Evolutionary conservation across 2,329 filamentous ascomycete species (phyloP), one percentile per base, ranked within the genome.

Genomic region (Phoma sp.): DNA sequence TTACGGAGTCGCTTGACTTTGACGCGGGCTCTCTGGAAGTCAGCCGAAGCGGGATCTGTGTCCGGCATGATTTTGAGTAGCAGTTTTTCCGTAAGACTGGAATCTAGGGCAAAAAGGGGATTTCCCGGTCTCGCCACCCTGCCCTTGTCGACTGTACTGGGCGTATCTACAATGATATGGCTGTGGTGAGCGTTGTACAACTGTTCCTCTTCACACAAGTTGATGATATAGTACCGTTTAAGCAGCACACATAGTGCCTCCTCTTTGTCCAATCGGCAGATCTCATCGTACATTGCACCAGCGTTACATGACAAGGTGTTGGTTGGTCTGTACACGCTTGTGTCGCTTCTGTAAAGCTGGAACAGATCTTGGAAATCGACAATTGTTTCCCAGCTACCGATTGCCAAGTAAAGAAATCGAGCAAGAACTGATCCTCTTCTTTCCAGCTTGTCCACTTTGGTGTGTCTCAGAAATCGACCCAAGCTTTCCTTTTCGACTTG

Each of bases 351-450:
- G 9, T 13, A 27, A n/a, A 22, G 35, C 32, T 40, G 36, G 13
- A 53, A 36, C 22, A 46, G 50, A n/a, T 27, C 32, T 9, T 21
- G 27, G 24, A 53, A 53, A 31, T 53, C 50, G 19, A 13, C 36
- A 19, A 53, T 27, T 4, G 50, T 53, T 19, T 53, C 19, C 50
- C 36, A 53, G 35, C 43, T 53, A n/a, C 50, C 50, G 36, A 53
- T 43, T 27, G 43, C 36, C 31, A 53, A 19, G 24, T 53, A 53
- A 29, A 53, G 36, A 40, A 47, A 53, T 25, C 21, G 43, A 10
- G 37, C 19, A 39, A 19, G 12, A 24, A 19, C 10, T 25, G 39
- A 27, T n/a, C 4, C 22, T n/a, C 6, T 41, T 22, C 9, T 41
- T 29, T 29, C 39, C 8, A 41, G 39, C 39, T 41, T 22, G 9